Base-by-base conservation (phyloP, 257 asterid species). In the Solanum virginianum region DNA sequence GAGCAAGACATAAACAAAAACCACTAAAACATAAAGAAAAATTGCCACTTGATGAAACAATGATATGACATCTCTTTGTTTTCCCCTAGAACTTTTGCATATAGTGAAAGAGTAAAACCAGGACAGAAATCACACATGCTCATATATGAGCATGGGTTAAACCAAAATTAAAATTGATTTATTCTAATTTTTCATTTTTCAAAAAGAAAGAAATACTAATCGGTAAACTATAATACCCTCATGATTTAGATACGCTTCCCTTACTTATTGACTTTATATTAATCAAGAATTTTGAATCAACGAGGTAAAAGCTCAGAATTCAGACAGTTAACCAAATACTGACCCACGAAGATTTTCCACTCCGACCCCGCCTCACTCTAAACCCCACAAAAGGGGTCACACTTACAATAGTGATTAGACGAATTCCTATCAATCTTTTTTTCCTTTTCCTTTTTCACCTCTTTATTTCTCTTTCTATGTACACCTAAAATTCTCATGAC, bases 401-500 rank as follows among this genome's bases (percentile, higher is more conserved):
- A 41, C 32, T 70, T 70, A 70, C 17, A 41, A 70, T 70, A 70
- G 80, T 85, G 88, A 82, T 59, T 80, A 51, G 69, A 83, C 83
- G 36, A 32, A 2, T 72, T 82, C 60, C 71, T 88, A 85, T 75
- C 65, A 51, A 85, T 83, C 82, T 29, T 80, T 66, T 84, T 13
- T 15, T 77, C 74, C 26, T 70, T 85, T 47, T 71, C 57, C 75
- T 68, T 68, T 66, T 49, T 70, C 57, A 32, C 6, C 45, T 26
- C 17, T n/a, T 85, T 85, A 29, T 85, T 26, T 77, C 3, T 22
- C 74, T 62, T 60, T 75, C 77, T 85, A 66, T 86, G 71, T 75
- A 77, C 79, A 81, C 87, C 89, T 85, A 86, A 86, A 84, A 82
- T 83, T 22, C 43, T 55, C 53, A 70, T 75, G 62, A 75, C 80